A percentile compares a stretch with the other conserved stretches of the same genome.
These are phyloP conservation scores for Colletotrichum liriopes DNA, from an alignment of 2,329 filamentous ascomycete species.

Conservation along the genomic window DNA sequence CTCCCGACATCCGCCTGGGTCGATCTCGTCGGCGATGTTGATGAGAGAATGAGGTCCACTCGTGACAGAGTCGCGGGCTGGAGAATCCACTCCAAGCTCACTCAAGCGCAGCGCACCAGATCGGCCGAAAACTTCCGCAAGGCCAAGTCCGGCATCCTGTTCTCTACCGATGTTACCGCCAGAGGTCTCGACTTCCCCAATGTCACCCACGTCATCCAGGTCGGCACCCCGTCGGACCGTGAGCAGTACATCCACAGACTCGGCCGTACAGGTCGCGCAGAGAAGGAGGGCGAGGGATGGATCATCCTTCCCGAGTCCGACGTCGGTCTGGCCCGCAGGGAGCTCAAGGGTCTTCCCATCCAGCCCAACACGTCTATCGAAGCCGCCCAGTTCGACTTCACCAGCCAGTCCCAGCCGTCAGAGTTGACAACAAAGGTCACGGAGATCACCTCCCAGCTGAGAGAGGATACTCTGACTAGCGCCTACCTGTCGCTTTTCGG, in stretches of 20 bases:
- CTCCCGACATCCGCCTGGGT: conserved; percentile 85
- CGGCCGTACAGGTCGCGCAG: conserved; percentile 83
- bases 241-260: conserved; percentile 85
- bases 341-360: conserved; percentile 74
- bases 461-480: conserved; percentile 47
- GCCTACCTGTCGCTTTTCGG: conserved; percentile 74
- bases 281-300: conserved; percentile 81
- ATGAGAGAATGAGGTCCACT: conserved; percentile 16
- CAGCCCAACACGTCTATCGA: conserved; percentile 67
- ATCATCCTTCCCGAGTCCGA: conserved; percentile 74
- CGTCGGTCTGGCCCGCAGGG: conserved; percentile 60
- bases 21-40: conserved; percentile 73
- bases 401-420: conserved; percentile 3
- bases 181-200: conserved; percentile 88
- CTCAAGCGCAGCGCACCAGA: conserved; percentile 77
- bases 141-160: conserved; percentile 74
- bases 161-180: conserved; percentile 86
- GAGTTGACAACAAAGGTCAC: conserved; percentile 51
- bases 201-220: conserved; percentile 85
- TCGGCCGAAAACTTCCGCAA: conserved; percentile 81
- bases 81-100: conserved; percentile 85
- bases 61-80: conserved; percentile 64
- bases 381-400: conserved; percentile 66
- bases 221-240: conserved; percentile 75
- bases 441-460: conserved; percentile 58